A percentile compares a stretch with the other conserved stretches of the same genome.
phyloP scores from a whole-genome alignment of 2,329 filamentous ascomycete genomes.

The Zymoseptoria ardabiliae region DNA sequence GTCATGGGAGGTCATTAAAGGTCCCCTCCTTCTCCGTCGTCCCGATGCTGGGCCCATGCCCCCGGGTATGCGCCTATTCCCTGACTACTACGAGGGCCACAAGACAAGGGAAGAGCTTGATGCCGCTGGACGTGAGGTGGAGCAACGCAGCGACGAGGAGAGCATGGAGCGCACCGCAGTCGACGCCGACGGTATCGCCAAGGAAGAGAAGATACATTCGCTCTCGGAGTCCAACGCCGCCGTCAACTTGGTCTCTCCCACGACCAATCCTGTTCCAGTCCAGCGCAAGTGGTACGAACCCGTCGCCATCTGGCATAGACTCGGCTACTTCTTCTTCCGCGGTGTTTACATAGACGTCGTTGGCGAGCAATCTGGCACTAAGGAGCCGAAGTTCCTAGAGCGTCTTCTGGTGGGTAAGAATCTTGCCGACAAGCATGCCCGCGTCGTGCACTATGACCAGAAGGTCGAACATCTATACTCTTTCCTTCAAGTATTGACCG shows the following conservation, averaged over 20 bases:
- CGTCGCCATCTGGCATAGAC: slow-evolving; percentile 10
- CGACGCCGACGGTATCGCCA: slow-evolving; percentile 6
- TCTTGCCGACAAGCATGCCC: slow-evolving; percentile 37
- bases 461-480: slow-evolving; percentile 56
- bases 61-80: slow-evolving; percentile 28
- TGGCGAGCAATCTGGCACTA: slow-evolving; percentile 33
- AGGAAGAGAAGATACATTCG: slow-evolving; percentile 3
- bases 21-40: slow-evolving; percentile 29
- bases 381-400: slow-evolving; percentile 33
- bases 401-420: slow-evolving; percentile 17
- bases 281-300: slow-evolving; percentile 36
- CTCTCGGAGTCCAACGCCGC: slow-evolving; percentile 4
- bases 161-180: slow-evolving; percentile 1
- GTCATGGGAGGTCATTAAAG: slow-evolving; percentile 47
- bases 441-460: slow-evolving; percentile 53
- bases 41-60: slow-evolving; percentile 33
- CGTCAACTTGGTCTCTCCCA: slow-evolving; percentile 2
- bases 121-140: slow-evolving; percentile 20
- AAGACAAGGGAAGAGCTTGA: slow-evolving; percentile 48
- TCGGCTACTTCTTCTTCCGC: slow-evolving; percentile 16
- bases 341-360: slow-evolving; percentile 19
- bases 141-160: slow-evolving; percentile 11
- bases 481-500: slow-evolving; percentile 59
- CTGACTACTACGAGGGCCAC: slow-evolving; percentile 49
- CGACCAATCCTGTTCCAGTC: slow-evolving; percentile 6